Evolutionary conservation across 495 filamentous ascomycete species (phyloP), one percentile per base, ranked within the genome.

Genomic region (Penicillium silybi): DNA sequence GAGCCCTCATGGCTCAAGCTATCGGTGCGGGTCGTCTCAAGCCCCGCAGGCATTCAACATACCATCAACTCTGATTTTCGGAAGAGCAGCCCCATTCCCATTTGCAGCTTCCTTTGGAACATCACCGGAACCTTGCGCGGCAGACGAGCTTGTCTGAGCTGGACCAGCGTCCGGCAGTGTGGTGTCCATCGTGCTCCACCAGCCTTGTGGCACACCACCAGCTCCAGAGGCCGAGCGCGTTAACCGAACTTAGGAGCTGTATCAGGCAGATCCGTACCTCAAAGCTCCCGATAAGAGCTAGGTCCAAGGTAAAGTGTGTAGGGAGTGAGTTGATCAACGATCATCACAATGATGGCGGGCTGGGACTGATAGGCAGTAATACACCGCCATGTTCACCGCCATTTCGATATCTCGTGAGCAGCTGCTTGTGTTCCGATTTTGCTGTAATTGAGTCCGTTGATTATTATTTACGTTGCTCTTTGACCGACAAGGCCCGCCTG

Each of bases 41-140:
- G 40, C 52, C 53, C 50, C 47, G 47, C 40, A 40, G n/a, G 15
- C 9, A n/a, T 25, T 37, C 17, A 16, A 59, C 57, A 27, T 58
- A 74, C 69, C 69, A 40, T 67, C 58, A 2, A 72, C 66, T 45
- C 61, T 69, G 46, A 68, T 53, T 20, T 26, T 32, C 19, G 44
- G 13, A n/a, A 10, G 6, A 37, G 6, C 40, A 11, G 56, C 58
- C 39, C 52, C 44, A 50, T n/a, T 10, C 11, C 29, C 45, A 19
- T 32, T 10, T 1, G 43, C 23, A 23, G 53, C 19, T 5, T 11
- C 45, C 6, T 39, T 32, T 6, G 19, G 7, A 8, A 25, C 25
- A 6, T 18, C 10, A 13, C 23, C 39, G 13, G 9, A 6, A 25
- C 11, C 35, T 17, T 56, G 54, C 19, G 49, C 40, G 10, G 48